Conservation (phyloP, 345 rosid species). For the Trapa bicornis region DNA sequence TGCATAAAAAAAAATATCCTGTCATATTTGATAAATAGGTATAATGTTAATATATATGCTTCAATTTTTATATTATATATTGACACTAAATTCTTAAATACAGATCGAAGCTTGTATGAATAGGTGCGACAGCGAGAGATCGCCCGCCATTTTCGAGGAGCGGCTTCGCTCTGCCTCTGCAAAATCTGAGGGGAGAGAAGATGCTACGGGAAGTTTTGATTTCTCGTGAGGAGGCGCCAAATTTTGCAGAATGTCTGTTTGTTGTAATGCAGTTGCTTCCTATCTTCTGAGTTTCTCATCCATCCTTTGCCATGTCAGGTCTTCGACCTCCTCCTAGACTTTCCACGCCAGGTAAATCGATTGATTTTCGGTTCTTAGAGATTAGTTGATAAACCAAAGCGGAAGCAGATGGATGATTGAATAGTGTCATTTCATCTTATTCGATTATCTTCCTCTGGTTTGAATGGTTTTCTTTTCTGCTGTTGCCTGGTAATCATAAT, state of each 20-base stretch:
- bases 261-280: background rate
- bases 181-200: background rate
- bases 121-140: too few relatives aligned
- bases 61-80: too few relatives aligned
- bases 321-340: constrained; percentile 5
- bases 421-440: background rate
- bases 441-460: too few relatives aligned
- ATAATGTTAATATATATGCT: too few relatives aligned
- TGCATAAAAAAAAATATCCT: too few relatives aligned
- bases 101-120: too few relatives aligned
- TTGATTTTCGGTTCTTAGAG: background rate
- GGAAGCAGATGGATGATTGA: background rate
- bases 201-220: background rate
- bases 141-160: too few relatives aligned
- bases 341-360: constrained; percentile 2
- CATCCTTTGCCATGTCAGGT: background rate
- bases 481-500: background rate
- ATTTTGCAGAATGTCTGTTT: background rate
- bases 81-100: too few relatives aligned
- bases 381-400: background rate
- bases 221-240: background rate
- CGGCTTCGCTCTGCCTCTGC: too few relatives aligned
- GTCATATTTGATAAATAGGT: too few relatives aligned
- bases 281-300: background rate
- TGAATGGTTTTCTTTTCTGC: background rate